Base-by-base conservation (phyloP, 148 eudicot species). In the Fagopyrum tataricum region DNA sequence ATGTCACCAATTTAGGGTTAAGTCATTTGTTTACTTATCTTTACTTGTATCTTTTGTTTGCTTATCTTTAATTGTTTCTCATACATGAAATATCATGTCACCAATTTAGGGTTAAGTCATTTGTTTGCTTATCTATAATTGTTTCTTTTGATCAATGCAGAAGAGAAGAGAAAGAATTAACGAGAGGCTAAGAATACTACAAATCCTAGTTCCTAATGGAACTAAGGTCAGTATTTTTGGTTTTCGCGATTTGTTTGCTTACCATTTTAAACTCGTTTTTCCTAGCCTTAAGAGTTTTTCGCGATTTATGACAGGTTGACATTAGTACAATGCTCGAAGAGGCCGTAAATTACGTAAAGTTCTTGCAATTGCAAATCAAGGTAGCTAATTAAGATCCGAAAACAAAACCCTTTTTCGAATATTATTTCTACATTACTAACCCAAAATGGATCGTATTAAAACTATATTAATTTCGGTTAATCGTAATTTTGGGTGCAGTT, bases 241-340 rank as follows among this genome's bases (percentile, higher is more conserved):
- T 31, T 31, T 31, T 31, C 1, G 0, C 1, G 37, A 0, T 31
- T 31, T 31, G 1, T 0, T 31, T 1, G 37, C 37, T 31, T 31
- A 53, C 24, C 1, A 6, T 18, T 31, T 0, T 2, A 52, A 52
- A 52, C 20, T 17, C 6, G 21, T 17, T 52, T 52, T 52, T 52
- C n/a, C 21, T 52, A 18, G n/a, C 58, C n/a, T 52, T 52, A 21
- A 21, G n/a, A 52, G 21, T 17, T 52, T n/a, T 31, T 8, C 6
- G 20, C 58, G 7, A 53, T 53, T 1, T 17, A 53, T 53, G 59
- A 23, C 87, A 87, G 89, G 88, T 86, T 76, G 93, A 89, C 58
- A 85, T 89, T 31, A 89, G 93, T 78, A 89, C 93, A 70, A 89
- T 89, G 93, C 88, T 89, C 12, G 90, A 89, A 80, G 90, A 89